These are phyloP conservation scores for Stevia rebaudiana DNA, from an alignment of 140 eudicot species.

Conservation along the genomic window DNA sequence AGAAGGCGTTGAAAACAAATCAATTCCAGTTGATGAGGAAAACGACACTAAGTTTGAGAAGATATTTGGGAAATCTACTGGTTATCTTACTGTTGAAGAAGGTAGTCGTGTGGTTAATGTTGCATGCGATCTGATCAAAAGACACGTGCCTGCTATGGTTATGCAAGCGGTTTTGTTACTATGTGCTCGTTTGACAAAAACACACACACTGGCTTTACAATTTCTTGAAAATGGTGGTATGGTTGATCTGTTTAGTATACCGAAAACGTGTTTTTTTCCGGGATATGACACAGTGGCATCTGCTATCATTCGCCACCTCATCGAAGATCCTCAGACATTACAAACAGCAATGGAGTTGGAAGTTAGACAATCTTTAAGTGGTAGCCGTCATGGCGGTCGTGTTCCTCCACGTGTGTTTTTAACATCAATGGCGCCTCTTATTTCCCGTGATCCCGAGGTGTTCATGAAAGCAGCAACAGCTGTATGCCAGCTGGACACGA, in stretches of 20 bases:
- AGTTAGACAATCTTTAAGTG: conserved; percentile 74
- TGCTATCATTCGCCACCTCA: conserved; percentile 88
- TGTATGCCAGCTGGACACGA: conserved; percentile 81
- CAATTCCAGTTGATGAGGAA: conserved; percentile 39
- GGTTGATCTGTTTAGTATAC: conserved; percentile 75
- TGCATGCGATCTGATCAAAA: conserved; percentile 76
- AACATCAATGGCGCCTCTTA: conserved; percentile 92
- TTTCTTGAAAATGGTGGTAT: conserved; percentile 83
- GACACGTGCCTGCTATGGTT: conserved; percentile 68
- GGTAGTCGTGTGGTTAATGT: conserved; percentile 54
- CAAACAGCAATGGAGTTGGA: conserved; percentile 98
- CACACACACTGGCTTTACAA: conserved; percentile 65
- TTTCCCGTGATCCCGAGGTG: conserved; percentile 82
- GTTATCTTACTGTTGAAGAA: conserved; percentile 81
- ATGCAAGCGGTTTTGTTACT: conserved; percentile 95
- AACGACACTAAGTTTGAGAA: conserved; percentile 41
- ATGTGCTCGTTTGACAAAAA: conserved; percentile 94
- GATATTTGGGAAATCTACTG: conserved; percentile 84
- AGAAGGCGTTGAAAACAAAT: conserved; percentile 36
- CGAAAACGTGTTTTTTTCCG: conserved; percentile 73
- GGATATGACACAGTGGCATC: conserved; percentile 95
- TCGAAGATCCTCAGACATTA: conserved; percentile 95
- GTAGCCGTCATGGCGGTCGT: conserved; percentile 84
- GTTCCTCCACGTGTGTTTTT: conserved; percentile 64
- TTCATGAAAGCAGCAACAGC: conserved; percentile 83